Evolutionary conservation across 257 asterid genomes (phyloP).

Genomic region (Solanum chiquidenum): DNA sequence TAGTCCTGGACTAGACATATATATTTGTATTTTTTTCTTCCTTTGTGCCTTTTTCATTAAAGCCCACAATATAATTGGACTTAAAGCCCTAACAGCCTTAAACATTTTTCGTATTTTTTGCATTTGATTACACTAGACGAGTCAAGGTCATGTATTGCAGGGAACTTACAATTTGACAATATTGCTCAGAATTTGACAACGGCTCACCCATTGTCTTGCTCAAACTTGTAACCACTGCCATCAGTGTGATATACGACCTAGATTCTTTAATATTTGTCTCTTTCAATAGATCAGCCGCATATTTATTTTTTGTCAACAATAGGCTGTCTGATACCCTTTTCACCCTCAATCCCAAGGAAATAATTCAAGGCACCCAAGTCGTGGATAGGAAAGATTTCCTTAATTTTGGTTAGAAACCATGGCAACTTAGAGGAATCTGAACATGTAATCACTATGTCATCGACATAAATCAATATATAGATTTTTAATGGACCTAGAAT

Average conservation of each 20-base stretch:
- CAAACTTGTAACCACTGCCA: not conserved
- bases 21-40: not conserved
- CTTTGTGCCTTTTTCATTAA: not conserved
- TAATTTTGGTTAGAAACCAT: not conserved
- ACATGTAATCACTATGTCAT: not conserved
- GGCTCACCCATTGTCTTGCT: not conserved
- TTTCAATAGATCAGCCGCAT: not conserved
- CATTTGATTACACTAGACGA: not conserved
- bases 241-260: not conserved
- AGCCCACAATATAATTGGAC: not conserved
- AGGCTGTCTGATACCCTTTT: not conserved
- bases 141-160: not conserved
- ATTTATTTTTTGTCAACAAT: not conserved
- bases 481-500: not conserved
- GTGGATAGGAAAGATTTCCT: not conserved
- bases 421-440: not conserved
- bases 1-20: not conserved
- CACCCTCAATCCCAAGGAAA: not conserved
- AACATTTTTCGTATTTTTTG: not conserved
- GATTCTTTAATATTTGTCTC: not conserved
- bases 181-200: not conserved
- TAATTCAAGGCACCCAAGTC: not conserved
- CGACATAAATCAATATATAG: not conserved
- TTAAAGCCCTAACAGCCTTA: not conserved
- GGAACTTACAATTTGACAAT: not conserved